Evolutionary conservation across 2,329 filamentous ascomycete species (phyloP).

Genomic region (Monilinia fructigena): DNA sequence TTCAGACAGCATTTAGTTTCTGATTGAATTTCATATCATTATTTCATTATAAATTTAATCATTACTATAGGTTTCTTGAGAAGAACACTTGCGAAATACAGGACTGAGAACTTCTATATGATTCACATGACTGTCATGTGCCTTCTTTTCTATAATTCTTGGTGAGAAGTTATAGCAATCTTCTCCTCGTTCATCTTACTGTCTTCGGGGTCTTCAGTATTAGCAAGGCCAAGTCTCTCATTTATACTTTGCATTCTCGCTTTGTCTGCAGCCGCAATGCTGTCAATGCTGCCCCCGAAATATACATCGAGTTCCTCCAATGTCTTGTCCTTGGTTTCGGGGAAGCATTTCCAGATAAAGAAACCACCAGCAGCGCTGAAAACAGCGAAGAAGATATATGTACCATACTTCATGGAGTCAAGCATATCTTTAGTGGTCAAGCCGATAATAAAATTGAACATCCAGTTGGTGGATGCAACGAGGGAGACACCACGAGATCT

Average conservation of each 20-base stretch:
- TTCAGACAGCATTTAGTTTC: rapidly evolving
- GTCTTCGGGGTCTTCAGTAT: constrained; percentile 37
- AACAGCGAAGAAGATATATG: constrained; percentile 56
- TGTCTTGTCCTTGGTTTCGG: constrained; percentile 55
- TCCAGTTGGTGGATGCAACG: constrained; percentile 47
- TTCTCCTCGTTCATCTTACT: constrained; percentile 17
- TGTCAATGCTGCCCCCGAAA: constrained; percentile 31
- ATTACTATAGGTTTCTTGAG: neutral
- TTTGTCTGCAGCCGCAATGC: constrained; percentile 42
- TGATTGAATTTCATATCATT: neutral
- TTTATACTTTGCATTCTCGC: constrained; percentile 34
- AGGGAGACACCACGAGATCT: constrained; percentile 46
- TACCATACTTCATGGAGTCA: constrained; percentile 47
- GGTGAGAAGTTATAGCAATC: constrained; percentile 8
- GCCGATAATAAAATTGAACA: constrained; percentile 49
- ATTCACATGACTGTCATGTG: neutral
- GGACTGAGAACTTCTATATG: too few species aligned
- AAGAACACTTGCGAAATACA: neutral
- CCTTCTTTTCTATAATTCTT: neutral
- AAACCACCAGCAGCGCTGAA: constrained; percentile 48
- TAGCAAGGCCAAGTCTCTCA: constrained; percentile 31
- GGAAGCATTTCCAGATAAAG: constrained; percentile 52
- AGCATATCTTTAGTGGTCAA: constrained; percentile 48
- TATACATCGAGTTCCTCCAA: constrained; percentile 54
- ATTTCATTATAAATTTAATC: constrained; percentile 3